Conservation (phyloP, 305 asterid genomes). For the Fraxinus dipetala region DNA sequence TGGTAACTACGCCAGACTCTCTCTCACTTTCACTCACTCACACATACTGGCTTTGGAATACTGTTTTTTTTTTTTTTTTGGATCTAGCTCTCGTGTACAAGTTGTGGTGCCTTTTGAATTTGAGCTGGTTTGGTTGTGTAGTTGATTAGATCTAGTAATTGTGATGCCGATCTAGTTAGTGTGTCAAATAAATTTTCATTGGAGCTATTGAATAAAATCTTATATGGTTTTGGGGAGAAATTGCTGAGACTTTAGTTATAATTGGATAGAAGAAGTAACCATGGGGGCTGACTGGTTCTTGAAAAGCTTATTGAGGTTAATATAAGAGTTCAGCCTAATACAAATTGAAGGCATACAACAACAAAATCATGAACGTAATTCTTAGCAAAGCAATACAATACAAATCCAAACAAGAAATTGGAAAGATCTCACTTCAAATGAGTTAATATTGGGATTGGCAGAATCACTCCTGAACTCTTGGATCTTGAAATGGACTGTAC, state of each 20-base stretch:
- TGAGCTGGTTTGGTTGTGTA: not conserved
- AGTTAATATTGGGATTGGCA: not conserved
- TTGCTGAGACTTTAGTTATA: not conserved
- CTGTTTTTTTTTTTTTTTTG: no score
- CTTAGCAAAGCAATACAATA: not conserved
- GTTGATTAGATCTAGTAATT: not conserved
- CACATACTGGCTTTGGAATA: not conserved
- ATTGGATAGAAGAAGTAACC: not conserved
- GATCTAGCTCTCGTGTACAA: not conserved
- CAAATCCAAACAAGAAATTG: not conserved
- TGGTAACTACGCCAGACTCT: slow-evolving; percentile 29
- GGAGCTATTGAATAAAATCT: not conserved
- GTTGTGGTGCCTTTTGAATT: not conserved
- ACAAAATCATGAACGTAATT: no score
- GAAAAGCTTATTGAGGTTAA: not conserved
- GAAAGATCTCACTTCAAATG: not conserved
- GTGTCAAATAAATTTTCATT: not conserved
- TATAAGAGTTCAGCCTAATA: no score
- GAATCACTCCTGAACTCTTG: not conserved
- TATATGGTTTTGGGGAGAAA: not conserved
- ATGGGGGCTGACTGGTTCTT: not conserved
- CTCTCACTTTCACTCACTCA: not conserved
- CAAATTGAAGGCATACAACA: not conserved
- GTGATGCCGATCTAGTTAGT: not conserved
- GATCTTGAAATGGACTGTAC: not conserved